Evolutionary conservation across 179 eudicot species (phyloP).

Genomic region (Carnegiea gigantea): DNA sequence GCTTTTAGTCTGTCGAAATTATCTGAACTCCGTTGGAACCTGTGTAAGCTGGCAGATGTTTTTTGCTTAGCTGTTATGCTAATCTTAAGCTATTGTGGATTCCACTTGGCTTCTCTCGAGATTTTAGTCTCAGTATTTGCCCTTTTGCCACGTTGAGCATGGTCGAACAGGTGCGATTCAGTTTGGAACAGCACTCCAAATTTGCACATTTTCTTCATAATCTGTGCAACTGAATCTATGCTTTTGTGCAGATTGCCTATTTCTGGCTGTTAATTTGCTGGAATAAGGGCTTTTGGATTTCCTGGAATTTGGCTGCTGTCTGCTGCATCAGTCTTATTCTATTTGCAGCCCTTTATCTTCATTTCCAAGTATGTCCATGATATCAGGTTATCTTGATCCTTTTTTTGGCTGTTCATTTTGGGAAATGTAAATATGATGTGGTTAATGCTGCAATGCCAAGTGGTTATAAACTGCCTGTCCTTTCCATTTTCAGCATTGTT

Average conservation of each 20-base stretch:
- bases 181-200: neutral
- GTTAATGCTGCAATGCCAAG: neutral
- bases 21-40: constrained; percentile 20
- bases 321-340: neutral
- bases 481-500: neutral
- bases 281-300: neutral
- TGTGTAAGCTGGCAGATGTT: constrained; percentile 13
- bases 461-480: neutral
- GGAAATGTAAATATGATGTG: neutral
- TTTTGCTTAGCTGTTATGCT: constrained; percentile 18
- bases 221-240: neutral
- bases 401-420: neutral
- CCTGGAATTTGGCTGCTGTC: constrained; percentile 7
- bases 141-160: constrained; percentile 11
- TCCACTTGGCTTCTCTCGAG: neutral
- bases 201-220: neutral
- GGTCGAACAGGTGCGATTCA: constrained; percentile 6
- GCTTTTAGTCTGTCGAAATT: constrained; percentile 20
- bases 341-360: constrained; percentile 4
- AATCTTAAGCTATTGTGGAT: constrained; percentile 19
- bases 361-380: neutral
- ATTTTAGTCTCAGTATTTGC: constrained; percentile 2
- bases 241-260: constrained; percentile 15
- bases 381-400: neutral
- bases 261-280: constrained; percentile 5